Evolutionary conservation across 257 asterid genomes (phyloP), one percentile per base, ranked within the genome.

Genomic region (Solanum infundibuliforme): DNA sequence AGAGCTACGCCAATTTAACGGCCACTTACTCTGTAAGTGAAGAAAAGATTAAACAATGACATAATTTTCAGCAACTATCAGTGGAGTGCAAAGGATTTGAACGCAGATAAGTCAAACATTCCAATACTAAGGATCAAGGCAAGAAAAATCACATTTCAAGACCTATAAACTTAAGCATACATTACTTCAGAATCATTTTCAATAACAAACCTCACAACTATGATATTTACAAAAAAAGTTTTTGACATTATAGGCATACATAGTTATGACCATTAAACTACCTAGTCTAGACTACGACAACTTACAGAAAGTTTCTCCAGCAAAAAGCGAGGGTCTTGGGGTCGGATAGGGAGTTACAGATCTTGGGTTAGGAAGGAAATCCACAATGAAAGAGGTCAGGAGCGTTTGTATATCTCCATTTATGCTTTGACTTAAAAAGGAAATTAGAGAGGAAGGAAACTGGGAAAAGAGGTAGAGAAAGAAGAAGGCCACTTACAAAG

Each of bases 281-380:
- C 62, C n/a, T 52, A 52, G 23, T 52, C n/a, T 52, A 52, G 23
- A 52, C 62, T 18, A 52, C 4, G 10, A 52, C 62, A 18, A 52
- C 62, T 16, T 52, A 52, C 3, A 16, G 0, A 16, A 52, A 52
- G 62, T 6, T 52, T 52, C 62, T 16, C n/a, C 1, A 52, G n/a
- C 4, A 52, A 16, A 16, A 52, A 52, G n/a, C 0, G 9, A 0
- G n/a, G 62, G n/a, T 18, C 23, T 52, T 16, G 0, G 8, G 23
- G n/a, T 52, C 2, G 4, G 9, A 18, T 52, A 1, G n/a, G 62
- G 62, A 52, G n/a, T 52, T 16, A 52, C 1, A 52, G 1, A 52
- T 52, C 62, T 6, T 1, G 23, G n/a, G n/a, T 52, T 52, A 52
- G 9, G 4, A 52, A 16, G 23, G 4, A 52, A 16, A 6, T 52